Base-by-base conservation (phyloP, 2,329 filamentous ascomycete genomes). In the Exophiala viscosa region DNA sequence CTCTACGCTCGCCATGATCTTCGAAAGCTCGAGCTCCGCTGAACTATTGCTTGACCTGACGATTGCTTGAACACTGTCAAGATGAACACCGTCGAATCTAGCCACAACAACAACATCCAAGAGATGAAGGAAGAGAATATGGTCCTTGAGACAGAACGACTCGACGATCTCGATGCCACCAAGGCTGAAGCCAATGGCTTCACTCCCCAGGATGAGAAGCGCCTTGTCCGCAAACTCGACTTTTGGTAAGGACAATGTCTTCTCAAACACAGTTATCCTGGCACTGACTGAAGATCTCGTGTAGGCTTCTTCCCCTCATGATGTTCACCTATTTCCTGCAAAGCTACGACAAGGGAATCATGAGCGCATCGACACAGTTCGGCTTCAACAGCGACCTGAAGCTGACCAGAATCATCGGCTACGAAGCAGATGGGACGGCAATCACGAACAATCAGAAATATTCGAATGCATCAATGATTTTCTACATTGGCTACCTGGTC, bases 401-500 rank as follows among this genome's bases (percentile, higher is more conserved):
- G 32, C 48, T 45, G 5, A 46, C 28, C 13, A 39, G 11, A 15
- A 49, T 14, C 52, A 57, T 45, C 7, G 43, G 43, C 14, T 18
- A 45, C 32, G n/a, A 34, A 34, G 43, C 43, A 15, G 43, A 36
- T 33, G 43, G 43, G 9, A 45, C 34, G 18, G 31, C 43, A 8
- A 45, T 45, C 43, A 45, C 43, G n/a, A 35, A 45, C 28, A 45
- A 45, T 7, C 57, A 60, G 40, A 38, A 63, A 23, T 68, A 67
- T 31, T 62, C 62, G 5, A 66, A 65, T 64, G 52, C 64, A 2
- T 66, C 66, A 4, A 64, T 64, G 4, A 52, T 67, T 33, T 68
- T 69, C 48, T 69, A 69, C 36, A 66, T 69, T 46, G 67, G 67
- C 39, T 68, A 67, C 15, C 59, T 53, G n/a, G 34, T 38, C 39